Evolutionary conservation across 352 stramenopile species (phyloP).

Genomic region (Phytophthora parvispora): DNA sequence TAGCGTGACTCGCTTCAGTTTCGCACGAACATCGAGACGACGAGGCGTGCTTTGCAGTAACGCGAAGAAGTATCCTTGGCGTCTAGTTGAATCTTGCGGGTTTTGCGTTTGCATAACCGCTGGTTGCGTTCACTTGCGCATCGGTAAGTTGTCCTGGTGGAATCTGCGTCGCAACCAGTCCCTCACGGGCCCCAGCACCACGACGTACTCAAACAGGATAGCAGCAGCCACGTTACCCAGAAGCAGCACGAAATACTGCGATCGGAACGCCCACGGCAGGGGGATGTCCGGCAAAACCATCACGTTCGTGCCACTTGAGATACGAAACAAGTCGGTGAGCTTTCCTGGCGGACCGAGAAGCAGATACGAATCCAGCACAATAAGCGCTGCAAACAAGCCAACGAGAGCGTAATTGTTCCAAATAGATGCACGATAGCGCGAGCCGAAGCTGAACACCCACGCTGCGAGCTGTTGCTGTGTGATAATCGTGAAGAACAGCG

Average conservation of each 20-base stretch:
- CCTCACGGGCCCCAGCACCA: constrained; percentile 55
- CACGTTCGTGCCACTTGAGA: constrained; percentile 57
- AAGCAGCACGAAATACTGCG: constrained; percentile 45
- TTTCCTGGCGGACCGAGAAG: constrained; percentile 35
- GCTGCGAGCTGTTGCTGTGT: constrained; percentile 36
- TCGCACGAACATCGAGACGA: neutral
- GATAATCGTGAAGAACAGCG: constrained; percentile 41
- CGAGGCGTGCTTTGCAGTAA: too few relatives aligned
- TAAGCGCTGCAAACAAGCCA: neutral
- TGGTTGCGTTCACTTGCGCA: constrained; percentile 42
- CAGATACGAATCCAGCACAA: constrained; percentile 33
- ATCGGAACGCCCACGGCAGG: constrained; percentile 50
- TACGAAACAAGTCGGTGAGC: constrained; percentile 52
- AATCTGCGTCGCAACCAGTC: constrained; percentile 60
- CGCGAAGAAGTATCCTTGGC: neutral
- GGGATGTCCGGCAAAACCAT: constrained; percentile 62
- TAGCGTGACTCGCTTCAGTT: neutral
- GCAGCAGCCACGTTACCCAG: constrained; percentile 44
- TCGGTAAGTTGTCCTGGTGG: constrained; percentile 61
- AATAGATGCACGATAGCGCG: constrained; percentile 32
- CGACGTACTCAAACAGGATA: constrained; percentile 50
- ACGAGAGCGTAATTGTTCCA: neutral
- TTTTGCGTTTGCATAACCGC: too few relatives aligned
- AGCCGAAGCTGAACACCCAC: constrained; percentile 48
- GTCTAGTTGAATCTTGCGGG: neutral